Evolutionary conservation across 2,329 filamentous ascomycete species (phyloP).

Genomic region (Neofusicoccum umdonicola): DNA sequence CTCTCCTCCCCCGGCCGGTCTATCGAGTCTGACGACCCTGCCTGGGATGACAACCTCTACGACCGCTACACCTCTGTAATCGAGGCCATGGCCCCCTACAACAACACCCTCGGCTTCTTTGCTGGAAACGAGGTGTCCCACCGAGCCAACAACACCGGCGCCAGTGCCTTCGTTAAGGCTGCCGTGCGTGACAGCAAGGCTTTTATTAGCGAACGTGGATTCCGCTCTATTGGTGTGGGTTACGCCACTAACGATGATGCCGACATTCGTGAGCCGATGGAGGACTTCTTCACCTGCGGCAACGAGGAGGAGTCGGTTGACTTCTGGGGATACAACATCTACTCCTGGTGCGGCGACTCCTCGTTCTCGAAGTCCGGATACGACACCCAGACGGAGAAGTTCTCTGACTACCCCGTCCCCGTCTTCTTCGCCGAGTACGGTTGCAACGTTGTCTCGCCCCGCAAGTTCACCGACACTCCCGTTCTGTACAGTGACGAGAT

Average conservation of each 20-base stretch:
- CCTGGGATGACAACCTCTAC: slow-evolving; percentile 78
- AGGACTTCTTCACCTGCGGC: slow-evolving; percentile 94
- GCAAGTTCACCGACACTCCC: slow-evolving; percentile 80
- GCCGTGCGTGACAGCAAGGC: slow-evolving; percentile 94
- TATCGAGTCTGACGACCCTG: slow-evolving; percentile 76
- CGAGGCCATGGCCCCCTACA: slow-evolving; percentile 76
- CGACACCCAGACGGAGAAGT: slow-evolving; percentile 78
- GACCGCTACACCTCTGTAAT: slow-evolving; percentile 79
- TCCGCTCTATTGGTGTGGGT: slow-evolving; percentile 80
- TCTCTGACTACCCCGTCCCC: slow-evolving; percentile 83
- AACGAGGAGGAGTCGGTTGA: slow-evolving; percentile 66
- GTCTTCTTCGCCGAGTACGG: slow-evolving; percentile 99
- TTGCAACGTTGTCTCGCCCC: slow-evolving; percentile 73
- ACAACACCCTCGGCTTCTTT: slow-evolving; percentile 95
- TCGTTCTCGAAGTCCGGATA: slow-evolving; percentile 76
- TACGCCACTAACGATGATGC: slow-evolving; percentile 95
- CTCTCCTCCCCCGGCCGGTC: slow-evolving; percentile 77
- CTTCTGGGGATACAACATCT: slow-evolving; percentile 99
- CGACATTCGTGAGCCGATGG: slow-evolving; percentile 75
- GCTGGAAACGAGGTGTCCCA: slow-evolving; percentile 97
- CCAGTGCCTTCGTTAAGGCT: slow-evolving; percentile 94
- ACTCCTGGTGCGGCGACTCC: slow-evolving; percentile 95
- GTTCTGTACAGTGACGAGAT: slow-evolving; percentile 79
- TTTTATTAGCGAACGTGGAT: slow-evolving; percentile 79
- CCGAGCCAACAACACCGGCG: slow-evolving; percentile 79